These are phyloP conservation scores for Scytalidium lignicola DNA, from an alignment of 2,329 filamentous ascomycete species.

Conservation along the genomic window DNA sequence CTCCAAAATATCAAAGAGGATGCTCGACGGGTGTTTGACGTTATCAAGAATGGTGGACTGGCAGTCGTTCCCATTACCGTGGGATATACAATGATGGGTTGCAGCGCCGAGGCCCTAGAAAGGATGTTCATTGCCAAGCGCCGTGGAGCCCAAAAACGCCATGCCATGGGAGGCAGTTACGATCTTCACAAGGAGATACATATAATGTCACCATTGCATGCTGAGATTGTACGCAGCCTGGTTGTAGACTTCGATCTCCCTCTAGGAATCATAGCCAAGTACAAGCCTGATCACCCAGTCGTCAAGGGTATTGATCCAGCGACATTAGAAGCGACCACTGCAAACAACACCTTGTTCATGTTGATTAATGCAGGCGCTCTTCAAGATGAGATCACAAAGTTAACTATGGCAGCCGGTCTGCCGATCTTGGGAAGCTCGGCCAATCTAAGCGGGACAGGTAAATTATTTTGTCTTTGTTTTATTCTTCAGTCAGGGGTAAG, in stretches of 20 bases:
- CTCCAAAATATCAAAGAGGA: background rate
- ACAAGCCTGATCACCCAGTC: background rate
- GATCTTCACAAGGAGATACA: background rate
- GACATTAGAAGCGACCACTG: background rate
- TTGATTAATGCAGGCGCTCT: background rate
- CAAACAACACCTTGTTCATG: background rate
- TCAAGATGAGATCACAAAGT: background rate
- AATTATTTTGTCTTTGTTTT: background rate
- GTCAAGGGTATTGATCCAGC: background rate
- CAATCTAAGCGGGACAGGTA: background rate
- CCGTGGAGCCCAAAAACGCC: background rate
- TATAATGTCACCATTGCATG: background rate
- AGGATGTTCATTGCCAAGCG: background rate
- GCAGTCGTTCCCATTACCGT: background rate
- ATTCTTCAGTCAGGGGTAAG: too few species aligned
- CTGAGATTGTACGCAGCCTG: background rate
- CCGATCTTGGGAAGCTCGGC: background rate
- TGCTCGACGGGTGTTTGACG: background rate
- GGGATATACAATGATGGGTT: background rate
- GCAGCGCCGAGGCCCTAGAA: background rate
- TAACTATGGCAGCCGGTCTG: background rate
- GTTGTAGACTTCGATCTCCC: background rate
- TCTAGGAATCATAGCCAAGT: background rate
- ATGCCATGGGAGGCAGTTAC: background rate
- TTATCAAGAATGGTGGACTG: background rate